Conservation (phyloP, 768 basidiomycete genomes). For the Termitomyces sp. region DNA sequence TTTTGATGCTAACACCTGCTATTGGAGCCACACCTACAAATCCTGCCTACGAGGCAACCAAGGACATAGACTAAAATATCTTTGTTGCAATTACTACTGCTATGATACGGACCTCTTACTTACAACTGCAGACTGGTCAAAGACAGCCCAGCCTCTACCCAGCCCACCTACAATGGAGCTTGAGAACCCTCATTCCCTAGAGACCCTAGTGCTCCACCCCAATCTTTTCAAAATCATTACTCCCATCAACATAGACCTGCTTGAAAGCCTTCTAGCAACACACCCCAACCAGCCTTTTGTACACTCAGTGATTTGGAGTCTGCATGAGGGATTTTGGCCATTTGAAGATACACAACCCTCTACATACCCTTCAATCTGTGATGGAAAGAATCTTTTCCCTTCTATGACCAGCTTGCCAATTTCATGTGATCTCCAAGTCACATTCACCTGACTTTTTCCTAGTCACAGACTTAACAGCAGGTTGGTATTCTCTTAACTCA, state of each 20-base stretch:
- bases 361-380: background rate
- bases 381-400: conserved; percentile 31
- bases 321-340: background rate
- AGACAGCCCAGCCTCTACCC: no score
- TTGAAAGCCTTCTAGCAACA: background rate
- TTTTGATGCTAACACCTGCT: no score
- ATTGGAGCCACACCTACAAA: no score
- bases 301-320: background rate
- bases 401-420: conserved; percentile 40
- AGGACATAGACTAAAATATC: no score
- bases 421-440: conserved; percentile 32
- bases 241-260: background rate
- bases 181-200: no score
- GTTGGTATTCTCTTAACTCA: conserved; percentile 29
- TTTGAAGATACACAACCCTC: background rate
- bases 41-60: no score
- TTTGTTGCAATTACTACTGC: no score
- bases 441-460: conserved; percentile 28
- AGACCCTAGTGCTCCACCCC: background rate
- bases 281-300: background rate
- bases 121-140: no score
- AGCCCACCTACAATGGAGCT: no score
- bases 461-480: conserved; percentile 35
- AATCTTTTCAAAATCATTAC: background rate
- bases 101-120: no score